Conservation (phyloP, 2,329 filamentous ascomycete genomes). For the Anisogramma anomala region DNA sequence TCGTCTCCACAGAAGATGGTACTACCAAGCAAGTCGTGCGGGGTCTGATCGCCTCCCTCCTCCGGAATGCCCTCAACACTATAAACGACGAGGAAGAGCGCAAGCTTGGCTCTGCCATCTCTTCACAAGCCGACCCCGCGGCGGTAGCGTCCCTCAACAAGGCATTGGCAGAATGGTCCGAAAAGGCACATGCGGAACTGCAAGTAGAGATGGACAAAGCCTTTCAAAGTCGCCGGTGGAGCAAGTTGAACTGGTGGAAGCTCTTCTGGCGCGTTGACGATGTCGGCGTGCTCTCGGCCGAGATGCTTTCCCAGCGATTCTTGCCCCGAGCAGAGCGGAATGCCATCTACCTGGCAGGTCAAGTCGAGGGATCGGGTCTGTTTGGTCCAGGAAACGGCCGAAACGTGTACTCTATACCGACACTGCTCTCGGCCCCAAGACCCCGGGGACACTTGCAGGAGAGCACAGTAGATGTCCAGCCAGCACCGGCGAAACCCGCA, state of each 20-base stretch:
- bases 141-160: slow-evolving; percentile 39
- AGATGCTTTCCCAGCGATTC: slow-evolving; percentile 67
- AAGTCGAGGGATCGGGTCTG: slow-evolving; percentile 26
- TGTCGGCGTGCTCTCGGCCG: slow-evolving; percentile 68
- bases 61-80: slow-evolving; percentile 40
- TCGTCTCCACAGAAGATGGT: slow-evolving; percentile 27
- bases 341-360: slow-evolving; percentile 72
- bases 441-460: not conserved
- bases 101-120: slow-evolving; percentile 24
- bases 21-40: slow-evolving; percentile 55
- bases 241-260: slow-evolving; percentile 82
- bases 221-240: slow-evolving; percentile 67
- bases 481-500: slow-evolving; percentile 5
- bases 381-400: slow-evolving; percentile 10
- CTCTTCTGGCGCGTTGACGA: slow-evolving; percentile 92
- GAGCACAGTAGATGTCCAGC: not conserved
- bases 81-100: slow-evolving; percentile 39
- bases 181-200: slow-evolving; percentile 70
- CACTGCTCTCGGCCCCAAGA: slow-evolving; percentile 8
- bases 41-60: slow-evolving; percentile 54
- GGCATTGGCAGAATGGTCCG: slow-evolving; percentile 60
- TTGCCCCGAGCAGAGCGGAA: slow-evolving; percentile 67
- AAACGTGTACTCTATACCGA: slow-evolving; percentile 19
- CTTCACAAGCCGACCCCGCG: slow-evolving; percentile 24
- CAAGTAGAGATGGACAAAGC: slow-evolving; percentile 68